A percentile compares a stretch with the other conserved stretches of the same genome.
Evolutionary conservation across 2,329 filamentous ascomycete genomes (phyloP).

Genomic region (Penicillium olsonii): DNA sequence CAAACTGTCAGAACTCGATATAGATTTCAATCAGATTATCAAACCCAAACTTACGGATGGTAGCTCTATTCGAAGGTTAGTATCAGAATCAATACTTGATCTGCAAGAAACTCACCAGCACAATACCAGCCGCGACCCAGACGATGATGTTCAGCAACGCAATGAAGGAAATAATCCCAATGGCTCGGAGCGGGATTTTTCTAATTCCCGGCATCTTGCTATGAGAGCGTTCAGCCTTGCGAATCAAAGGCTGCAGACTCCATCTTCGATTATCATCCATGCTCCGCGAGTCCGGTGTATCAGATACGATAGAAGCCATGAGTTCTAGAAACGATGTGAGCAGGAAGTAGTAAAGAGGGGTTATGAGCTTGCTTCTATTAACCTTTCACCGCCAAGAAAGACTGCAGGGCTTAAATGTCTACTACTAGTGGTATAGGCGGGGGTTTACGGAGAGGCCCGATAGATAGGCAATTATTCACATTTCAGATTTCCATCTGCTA

Average conservation of each 20-base stretch:
- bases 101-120: slow-evolving; percentile 48
- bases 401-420: no score
- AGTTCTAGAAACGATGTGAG: no score
- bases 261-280: slow-evolving; percentile 27
- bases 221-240: slow-evolving; percentile 50
- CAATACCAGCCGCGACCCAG: slow-evolving; percentile 60
- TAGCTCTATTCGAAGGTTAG: slow-evolving; percentile 32
- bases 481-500: slow-evolving; percentile 16
- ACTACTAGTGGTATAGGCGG: no score
- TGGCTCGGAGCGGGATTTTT: slow-evolving; percentile 57
- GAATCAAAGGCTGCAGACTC: slow-evolving; percentile 33
- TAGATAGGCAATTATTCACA: slow-evolving; percentile 19
- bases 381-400: neutral
- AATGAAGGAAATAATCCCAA: slow-evolving; percentile 59
- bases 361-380: neutral
- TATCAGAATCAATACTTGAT: neutral
- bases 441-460: slow-evolving; percentile 16
- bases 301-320: slow-evolving; percentile 1
- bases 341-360: neutral
- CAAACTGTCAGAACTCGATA: no score
- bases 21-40: accelerated
- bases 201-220: slow-evolving; percentile 56
- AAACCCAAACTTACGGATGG: slow-evolving; percentile 38
- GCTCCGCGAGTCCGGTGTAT: slow-evolving; percentile 9
- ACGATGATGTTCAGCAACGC: slow-evolving; percentile 57